Base-by-base conservation (phyloP, 192 early-diverging fungal species). In the Allomyces javanicus region DNA sequence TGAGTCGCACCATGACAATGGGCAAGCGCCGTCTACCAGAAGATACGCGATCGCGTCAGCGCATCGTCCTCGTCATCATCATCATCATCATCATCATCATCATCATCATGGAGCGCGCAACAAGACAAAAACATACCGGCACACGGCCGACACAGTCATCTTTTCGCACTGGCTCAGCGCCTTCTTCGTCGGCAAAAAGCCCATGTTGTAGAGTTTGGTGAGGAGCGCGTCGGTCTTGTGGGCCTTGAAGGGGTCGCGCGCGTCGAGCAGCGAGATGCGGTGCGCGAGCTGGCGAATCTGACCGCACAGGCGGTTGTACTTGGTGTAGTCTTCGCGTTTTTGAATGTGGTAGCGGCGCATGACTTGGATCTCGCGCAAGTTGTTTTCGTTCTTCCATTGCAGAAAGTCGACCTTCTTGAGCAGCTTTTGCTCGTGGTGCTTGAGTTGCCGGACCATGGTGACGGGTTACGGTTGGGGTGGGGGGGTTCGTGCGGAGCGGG, bases 371-470 rank as follows among this genome's bases (percentile, higher is more conserved):
- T 95, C 92, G 63, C 83, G 78, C 43, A 95, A 72, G 62, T 85
- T 86, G 70, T 86, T 79, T 44, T 94, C 89, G 26, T 84, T 81
- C 77, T 91, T 91, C 90, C 90, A 96, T 76, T 82, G 64, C 69
- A 96, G 71, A 71, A 96, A 94, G 75, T 96, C 89, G 63, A 96
- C 92, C 80, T 94, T 96, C 73, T 89, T 88, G 55, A 96, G 81
- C 11, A 96, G 82, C 80, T 95, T 96, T 73, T 92, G 80, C 77
- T 96, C 94, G 81, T 96, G 92, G 81, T 85, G 85, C 69, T 94
- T 89, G 68, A 96, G 76, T 73, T 92, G 82, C 70, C 89, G 77
- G 25, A 82, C 33, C 33, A 40, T 40, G 33, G 33, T 40, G 33
- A 40, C 33, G 33, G 33, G 33, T 40, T 3, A 40, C 33, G 33